These are phyloP conservation scores for Cystobasidium ongulense DNA, from an alignment of 768 basidiomycete genomes.

Conservation along the genomic window DNA sequence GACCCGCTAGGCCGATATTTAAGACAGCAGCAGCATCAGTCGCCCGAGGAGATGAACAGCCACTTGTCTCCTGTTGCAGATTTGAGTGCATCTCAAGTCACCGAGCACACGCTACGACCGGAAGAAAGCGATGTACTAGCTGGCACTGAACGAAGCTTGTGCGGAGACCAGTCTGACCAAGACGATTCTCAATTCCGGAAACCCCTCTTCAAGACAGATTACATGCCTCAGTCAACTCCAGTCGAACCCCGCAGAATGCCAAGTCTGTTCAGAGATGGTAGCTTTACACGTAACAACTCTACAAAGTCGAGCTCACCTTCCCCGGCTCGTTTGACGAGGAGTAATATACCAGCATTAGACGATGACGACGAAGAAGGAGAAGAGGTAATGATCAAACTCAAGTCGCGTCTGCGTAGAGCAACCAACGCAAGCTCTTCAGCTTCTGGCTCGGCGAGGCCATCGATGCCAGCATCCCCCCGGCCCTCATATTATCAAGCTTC, in stretches of 20 bases:
- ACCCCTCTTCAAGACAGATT: conserved; percentile 1
- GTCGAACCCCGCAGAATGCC: neutral
- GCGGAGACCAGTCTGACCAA: neutral
- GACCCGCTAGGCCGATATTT: conserved; percentile 25
- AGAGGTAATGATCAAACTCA: conserved; percentile 21
- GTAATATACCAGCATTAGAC: conserved; percentile 16
- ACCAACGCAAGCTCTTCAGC: conserved; percentile 3
- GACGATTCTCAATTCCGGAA: neutral
- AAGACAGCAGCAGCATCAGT: conserved; percentile 2
- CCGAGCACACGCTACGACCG: neutral
- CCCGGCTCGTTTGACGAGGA: conserved; percentile 10
- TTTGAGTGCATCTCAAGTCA: neutral
- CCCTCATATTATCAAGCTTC: neutral
- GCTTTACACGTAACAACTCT: neutral
- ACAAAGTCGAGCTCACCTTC: neutral
- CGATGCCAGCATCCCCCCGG: neutral
- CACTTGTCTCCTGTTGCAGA: neutral
- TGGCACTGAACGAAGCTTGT: neutral
- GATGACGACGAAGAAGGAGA: conserved; percentile 32
- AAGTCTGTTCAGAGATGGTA: conserved; percentile 14
- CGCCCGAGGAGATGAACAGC: neutral
- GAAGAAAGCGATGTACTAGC: neutral
- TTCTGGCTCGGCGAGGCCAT: neutral
- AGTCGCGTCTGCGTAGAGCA: conserved; percentile 9
- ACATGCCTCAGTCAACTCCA: neutral